Evolutionary conservation across 805 yeast species (phyloP).

Genomic region (Yamadazyma sp.): DNA sequence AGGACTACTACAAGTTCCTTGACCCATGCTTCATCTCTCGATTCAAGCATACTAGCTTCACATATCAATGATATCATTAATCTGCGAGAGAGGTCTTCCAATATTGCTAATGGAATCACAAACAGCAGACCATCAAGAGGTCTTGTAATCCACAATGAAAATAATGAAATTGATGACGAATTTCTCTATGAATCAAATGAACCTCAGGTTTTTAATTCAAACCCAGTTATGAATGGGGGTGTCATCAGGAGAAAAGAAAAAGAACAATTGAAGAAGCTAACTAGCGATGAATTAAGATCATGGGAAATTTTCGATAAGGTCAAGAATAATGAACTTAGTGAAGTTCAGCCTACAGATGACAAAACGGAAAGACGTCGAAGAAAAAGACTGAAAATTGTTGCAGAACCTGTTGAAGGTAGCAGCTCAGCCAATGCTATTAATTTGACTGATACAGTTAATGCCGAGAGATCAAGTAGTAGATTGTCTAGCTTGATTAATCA

Average conservation of each 20-base stretch:
- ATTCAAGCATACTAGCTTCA: not conserved
- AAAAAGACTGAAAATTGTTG: slow-evolving; percentile 9
- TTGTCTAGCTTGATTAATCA: slow-evolving; percentile 12
- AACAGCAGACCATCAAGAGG: not conserved
- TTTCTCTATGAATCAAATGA: slow-evolving; percentile 24
- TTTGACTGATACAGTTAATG: not conserved
- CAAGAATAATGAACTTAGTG: slow-evolving; percentile 9
- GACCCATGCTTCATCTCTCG: not conserved
- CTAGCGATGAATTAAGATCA: slow-evolving; percentile 33
- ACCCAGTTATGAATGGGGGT: slow-evolving; percentile 36
- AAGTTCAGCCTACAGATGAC: not conserved
- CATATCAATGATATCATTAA: not conserved
- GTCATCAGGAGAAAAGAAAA: slow-evolving; percentile 32
- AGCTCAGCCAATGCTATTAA: not conserved
- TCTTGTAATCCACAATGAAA: slow-evolving; percentile 26
- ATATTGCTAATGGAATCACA: too few species aligned
- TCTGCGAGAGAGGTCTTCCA: too few species aligned
- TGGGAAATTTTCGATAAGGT: slow-evolving; percentile 38
- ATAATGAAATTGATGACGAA: slow-evolving; percentile 29
- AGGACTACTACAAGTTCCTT: not conserved
- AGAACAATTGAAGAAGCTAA: slow-evolving; percentile 23
- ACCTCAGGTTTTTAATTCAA: too few species aligned
- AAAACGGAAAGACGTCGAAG: slow-evolving; percentile 13
- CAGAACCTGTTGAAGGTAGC: not conserved
- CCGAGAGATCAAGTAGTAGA: slow-evolving; percentile 3